Percentiles rank a stretch among this genome's conserved stretches.
These are phyloP conservation scores for Pelargonium nanum DNA, from an alignment of 345 rosid genomes.

Conservation along the genomic window DNA sequence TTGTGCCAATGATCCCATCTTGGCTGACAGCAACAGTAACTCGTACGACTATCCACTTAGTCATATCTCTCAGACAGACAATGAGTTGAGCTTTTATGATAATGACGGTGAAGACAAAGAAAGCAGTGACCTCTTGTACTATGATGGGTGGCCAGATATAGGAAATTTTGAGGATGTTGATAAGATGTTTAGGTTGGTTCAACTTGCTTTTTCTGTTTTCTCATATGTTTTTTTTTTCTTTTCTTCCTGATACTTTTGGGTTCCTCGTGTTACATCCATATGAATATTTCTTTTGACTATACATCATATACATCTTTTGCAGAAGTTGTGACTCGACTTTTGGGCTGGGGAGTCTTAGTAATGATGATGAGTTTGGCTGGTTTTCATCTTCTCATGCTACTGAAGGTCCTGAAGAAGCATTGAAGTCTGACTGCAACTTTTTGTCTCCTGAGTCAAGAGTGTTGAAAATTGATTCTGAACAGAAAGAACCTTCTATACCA, in stretches of 20 bases:
- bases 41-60: slow-evolving; percentile 38
- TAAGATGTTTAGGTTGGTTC: slow-evolving; percentile 67
- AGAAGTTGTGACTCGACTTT: slow-evolving; percentile 79
- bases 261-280: not conserved
- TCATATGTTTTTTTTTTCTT: not conserved
- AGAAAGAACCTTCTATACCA: slow-evolving; percentile 27
- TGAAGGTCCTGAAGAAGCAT: slow-evolving; percentile 40
- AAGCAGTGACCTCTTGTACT: slow-evolving; percentile 46
- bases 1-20: slow-evolving; percentile 28
- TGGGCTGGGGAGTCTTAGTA: slow-evolving; percentile 52
- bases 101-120: slow-evolving; percentile 47
- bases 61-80: slow-evolving; percentile 37
- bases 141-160: slow-evolving; percentile 78
- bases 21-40: slow-evolving; percentile 32
- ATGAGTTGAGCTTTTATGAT: slow-evolving; percentile 46
- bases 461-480: slow-evolving; percentile 25
- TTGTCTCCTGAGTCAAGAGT: slow-evolving; percentile 20
- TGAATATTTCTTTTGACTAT: not conserved
- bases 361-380: slow-evolving; percentile 65
- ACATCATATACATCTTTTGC: slow-evolving; percentile 13
- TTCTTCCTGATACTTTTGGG: not conserved
- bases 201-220: not conserved
- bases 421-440: slow-evolving; percentile 34
- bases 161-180: slow-evolving; percentile 90
- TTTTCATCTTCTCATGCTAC: slow-evolving; percentile 43